Evolutionary conservation across 176 grass and related monocot genomes (phyloP).

Genomic region (Tillandsia leiboldiana): DNA sequence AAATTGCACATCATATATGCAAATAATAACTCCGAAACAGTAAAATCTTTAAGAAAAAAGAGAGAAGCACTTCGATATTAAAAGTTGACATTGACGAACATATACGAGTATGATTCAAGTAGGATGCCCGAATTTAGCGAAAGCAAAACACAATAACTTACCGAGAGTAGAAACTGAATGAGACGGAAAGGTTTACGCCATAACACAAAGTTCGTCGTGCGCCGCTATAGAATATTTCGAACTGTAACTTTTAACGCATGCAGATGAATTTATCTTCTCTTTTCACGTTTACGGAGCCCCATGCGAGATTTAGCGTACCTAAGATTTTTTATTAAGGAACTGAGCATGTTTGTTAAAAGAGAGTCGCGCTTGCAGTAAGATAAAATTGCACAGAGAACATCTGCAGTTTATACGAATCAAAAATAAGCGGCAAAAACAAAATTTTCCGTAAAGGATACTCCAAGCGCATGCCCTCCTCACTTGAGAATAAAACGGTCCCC

Average conservation of each 20-base stretch:
- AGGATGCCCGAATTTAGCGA: no score
- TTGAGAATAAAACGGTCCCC: conserved; percentile 66
- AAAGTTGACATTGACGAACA: no score
- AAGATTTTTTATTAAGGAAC: conserved; percentile 8
- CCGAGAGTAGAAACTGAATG: no score
- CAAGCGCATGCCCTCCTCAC: conserved; percentile 64
- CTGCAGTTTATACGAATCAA: conserved; percentile 9
- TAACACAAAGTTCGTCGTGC: neutral
- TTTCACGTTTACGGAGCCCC: conserved; percentile 63
- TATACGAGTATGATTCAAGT: no score
- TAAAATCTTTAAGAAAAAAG: no score
- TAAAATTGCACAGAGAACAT: conserved; percentile 4
- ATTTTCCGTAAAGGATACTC: conserved; percentile 71
- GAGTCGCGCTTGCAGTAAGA: neutral
- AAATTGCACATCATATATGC: neutral
- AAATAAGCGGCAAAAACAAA: conserved; percentile 16
- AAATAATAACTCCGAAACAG: neutral
- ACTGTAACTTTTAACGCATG: neutral
- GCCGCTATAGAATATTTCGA: neutral
- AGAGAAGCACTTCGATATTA: no score
- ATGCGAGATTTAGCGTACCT: conserved; percentile 98
- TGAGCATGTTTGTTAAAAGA: neutral
- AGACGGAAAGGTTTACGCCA: no score
- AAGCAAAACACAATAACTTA: no score
- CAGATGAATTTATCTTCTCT: conserved; percentile 21